Evolutionary conservation across 2,329 filamentous ascomycete genomes (phyloP).

Genomic region (Aureobasidium melanogenum): DNA sequence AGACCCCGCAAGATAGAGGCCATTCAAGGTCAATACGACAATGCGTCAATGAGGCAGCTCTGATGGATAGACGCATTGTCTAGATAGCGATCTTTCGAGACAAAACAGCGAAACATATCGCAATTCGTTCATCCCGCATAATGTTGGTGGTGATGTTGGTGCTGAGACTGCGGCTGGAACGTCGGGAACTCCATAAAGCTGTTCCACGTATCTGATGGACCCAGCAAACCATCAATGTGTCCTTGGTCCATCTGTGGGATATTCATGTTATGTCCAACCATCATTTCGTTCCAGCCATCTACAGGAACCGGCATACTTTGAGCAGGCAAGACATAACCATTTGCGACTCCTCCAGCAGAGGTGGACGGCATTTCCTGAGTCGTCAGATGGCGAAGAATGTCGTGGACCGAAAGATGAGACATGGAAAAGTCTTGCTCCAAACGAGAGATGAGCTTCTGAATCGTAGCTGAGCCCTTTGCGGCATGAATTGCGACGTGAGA

Average conservation of each 20-base stretch:
- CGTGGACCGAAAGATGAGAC: neutral
- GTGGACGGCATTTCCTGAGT: neutral
- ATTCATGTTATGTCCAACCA: neutral
- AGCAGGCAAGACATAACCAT: neutral
- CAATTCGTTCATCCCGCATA: neutral
- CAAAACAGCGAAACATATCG: no score
- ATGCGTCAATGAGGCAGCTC: no score
- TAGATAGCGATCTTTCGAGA: no score
- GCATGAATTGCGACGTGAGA: neutral
- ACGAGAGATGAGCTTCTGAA: neutral
- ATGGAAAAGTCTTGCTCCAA: neutral
- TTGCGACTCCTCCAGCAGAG: neutral
- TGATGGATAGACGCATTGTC: no score
- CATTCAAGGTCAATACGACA: no score
- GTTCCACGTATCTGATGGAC: neutral
- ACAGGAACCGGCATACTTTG: neutral
- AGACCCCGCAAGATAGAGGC: no score
- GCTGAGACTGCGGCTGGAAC: neutral
- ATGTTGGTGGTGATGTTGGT: neutral
- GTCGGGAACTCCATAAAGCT: constrained; percentile 3
- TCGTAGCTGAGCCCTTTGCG: neutral
- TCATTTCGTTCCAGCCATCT: neutral
- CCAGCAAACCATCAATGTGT: neutral
- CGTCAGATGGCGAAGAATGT: neutral
- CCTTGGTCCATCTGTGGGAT: neutral